A percentile compares a stretch with the other conserved stretches of the same genome.
phyloP scores from a whole-genome alignment of 495 filamentous ascomycete species.

The Penicillium simplicissimum region DNA sequence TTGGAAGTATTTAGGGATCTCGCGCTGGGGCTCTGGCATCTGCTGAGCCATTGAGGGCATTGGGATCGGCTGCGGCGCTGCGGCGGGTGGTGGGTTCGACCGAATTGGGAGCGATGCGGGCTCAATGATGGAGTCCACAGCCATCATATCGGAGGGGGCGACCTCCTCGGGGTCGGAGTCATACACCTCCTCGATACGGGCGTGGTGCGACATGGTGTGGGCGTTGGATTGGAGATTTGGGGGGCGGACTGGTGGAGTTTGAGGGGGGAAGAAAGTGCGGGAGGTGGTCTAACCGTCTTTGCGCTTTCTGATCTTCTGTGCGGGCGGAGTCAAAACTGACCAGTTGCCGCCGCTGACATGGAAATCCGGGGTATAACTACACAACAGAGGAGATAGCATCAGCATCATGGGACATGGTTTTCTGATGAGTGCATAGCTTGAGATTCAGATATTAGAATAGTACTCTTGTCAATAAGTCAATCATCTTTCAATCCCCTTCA shows the following conservation, averaged over 20 bases:
- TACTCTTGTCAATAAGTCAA: no score
- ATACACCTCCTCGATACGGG: slow-evolving; percentile 85
- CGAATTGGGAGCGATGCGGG: slow-evolving; percentile 27
- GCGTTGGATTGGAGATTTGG: not conserved
- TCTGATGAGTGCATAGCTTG: not conserved
- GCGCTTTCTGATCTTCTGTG: slow-evolving; percentile 13
- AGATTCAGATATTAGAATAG: no score
- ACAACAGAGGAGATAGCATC: not conserved
- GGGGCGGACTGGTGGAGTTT: slow-evolving; percentile 1
- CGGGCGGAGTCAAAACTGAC: slow-evolving; percentile 9
- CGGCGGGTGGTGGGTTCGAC: slow-evolving; percentile 4
- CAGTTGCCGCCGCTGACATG: slow-evolving; percentile 1
- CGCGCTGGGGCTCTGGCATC: slow-evolving; percentile 40
- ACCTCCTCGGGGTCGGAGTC: slow-evolving; percentile 76
- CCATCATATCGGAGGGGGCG: slow-evolving; percentile 69
- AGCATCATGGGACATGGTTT: not conserved
- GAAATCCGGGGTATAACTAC: not conserved
- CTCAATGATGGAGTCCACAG: slow-evolving; percentile 43
- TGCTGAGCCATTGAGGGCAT: slow-evolving; percentile 41
- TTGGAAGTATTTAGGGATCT: slow-evolving; percentile 74
- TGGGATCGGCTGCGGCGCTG: not conserved
- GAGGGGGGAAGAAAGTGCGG: slow-evolving; percentile 18
- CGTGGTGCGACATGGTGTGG: slow-evolving; percentile 69
- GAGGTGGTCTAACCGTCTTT: slow-evolving; percentile 13
- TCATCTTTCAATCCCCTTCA: no score